phyloP scores from a whole-genome alignment of 2,329 filamentous ascomycete species.

The Allantophomopsis cytisporea region DNA sequence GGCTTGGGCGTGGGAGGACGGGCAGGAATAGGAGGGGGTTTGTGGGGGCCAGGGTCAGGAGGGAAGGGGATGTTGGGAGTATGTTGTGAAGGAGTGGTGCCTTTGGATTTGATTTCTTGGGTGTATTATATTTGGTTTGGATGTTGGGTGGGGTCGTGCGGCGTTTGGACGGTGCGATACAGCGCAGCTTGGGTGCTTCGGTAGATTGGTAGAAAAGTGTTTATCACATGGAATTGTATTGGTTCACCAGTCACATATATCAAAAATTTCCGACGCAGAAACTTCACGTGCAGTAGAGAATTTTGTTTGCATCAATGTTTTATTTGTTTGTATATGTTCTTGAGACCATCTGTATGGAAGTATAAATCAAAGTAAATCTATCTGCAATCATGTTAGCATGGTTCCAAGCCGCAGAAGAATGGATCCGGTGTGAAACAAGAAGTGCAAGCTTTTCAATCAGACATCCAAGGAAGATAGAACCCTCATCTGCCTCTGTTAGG shows the following conservation, averaged over 20 bases:
- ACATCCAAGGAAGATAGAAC: constrained; percentile 63
- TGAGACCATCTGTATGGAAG: not conserved
- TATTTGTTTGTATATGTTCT: too few relatives aligned
- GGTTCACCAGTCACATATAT: not conserved
- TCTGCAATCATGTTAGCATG: not conserved
- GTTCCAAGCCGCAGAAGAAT: too few relatives aligned
- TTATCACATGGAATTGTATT: not conserved
- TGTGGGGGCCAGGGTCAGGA: constrained; percentile 32
- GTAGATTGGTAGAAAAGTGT: not conserved
- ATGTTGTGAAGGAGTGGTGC: not conserved
- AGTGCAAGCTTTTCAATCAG: constrained; percentile 27
- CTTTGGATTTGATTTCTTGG: not conserved
- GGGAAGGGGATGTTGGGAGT: constrained; percentile 7
- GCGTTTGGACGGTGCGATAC: not conserved
- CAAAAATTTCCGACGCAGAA: too few relatives aligned
- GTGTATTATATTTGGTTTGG: too few relatives aligned
- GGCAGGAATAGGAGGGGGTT: constrained; percentile 83
- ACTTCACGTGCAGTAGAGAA: too few relatives aligned
- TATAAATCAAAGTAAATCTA: not conserved
- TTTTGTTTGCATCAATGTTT: too few relatives aligned
- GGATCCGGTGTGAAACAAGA: too few relatives aligned
- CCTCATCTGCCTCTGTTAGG: constrained; percentile 58
- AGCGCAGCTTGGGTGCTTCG: not conserved
- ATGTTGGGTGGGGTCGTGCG: too few relatives aligned
- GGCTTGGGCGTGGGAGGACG: constrained; percentile 81